Evolutionary conservation across 306 rosid genomes (phyloP).

Genomic region (Citrullus colocynthis): DNA sequence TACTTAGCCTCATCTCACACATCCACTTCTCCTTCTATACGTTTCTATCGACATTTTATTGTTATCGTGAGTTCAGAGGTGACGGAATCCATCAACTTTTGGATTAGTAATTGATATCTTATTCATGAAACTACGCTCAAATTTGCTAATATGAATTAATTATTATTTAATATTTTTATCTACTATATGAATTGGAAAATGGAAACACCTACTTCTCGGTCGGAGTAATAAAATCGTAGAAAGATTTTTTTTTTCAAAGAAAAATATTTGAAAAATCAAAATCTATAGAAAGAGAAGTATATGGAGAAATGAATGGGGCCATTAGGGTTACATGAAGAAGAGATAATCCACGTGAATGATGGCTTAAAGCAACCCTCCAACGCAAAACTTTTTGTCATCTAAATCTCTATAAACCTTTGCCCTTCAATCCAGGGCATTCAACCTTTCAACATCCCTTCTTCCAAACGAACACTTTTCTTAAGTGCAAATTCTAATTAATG

Average conservation of each 20-base stretch:
- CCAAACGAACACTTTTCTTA: neutral
- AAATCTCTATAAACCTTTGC: neutral
- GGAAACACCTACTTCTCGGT: neutral
- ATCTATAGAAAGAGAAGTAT: neutral
- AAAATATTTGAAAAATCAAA: neutral
- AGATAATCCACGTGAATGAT: neutral
- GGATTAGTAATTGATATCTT: too few species aligned
- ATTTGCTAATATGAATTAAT: too few species aligned
- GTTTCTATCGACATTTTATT: too few species aligned
- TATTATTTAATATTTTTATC: too few species aligned
- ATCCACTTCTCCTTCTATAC: too few species aligned
- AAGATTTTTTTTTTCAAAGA: neutral
- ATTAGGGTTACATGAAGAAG: neutral
- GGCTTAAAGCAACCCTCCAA: neutral
- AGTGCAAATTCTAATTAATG: neutral
- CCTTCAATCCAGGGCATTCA: neutral
- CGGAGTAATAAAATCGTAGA: neutral
- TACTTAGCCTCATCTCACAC: neutral
- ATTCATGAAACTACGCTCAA: too few species aligned
- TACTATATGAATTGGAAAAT: neutral
- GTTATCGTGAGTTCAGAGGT: too few species aligned
- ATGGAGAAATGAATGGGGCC: neutral
- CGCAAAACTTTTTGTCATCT: neutral
- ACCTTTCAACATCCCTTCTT: slow-evolving; percentile 1
- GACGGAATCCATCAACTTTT: too few species aligned